Base-by-base conservation (phyloP, 768 basidiomycete genomes). In the Suillus subalutaceus region DNA sequence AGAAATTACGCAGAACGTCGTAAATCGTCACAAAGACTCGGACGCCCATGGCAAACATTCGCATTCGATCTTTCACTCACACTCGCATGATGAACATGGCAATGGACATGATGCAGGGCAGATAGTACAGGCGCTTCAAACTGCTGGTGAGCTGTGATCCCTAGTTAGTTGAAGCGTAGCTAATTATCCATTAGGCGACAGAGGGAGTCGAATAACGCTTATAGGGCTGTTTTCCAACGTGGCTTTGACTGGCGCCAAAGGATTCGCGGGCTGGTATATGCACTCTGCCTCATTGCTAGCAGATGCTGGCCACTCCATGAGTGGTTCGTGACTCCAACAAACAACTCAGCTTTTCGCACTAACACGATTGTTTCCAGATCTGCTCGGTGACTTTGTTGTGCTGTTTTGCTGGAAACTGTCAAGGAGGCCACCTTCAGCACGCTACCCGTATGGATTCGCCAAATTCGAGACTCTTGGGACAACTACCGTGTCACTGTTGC, bases 391-490 rank as follows among this genome's bases (percentile, higher is more conserved):
- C 80, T 90, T 96, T 73, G 94, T 96, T 64, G 95, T 93, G 5
- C 84, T 99, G 12, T 89, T 92, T 68, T 92, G 90, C 74, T 97
- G 94, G 92, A 88, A 88, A 61, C 81, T 95, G 43, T 94, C 93
- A 1, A 85, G 94, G 61, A 86, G 86, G 73, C 86, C 91, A n/a
- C 92, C 96, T 12, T 90, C 92, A 10, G 84, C 81, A 68, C 81
- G 78, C 69, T 98, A 94, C 75, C 95, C 95, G 1, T 96, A 90
- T 68, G 93, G 94, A 18, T 92, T 93, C 72, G 91, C 91, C 69
- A 98, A 99, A 78, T 97, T 95, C 70, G 97, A 99, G 78, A 96
- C 95, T 6, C 82, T 98, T 30, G 97, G 97, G 57, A 97, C 96
- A n/a, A 87, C 93, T 3, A 87, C 91, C 44, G 90, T 97, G 57